phyloP scores from a whole-genome alignment of 768 basidiomycete genomes.

The Filobasidium floriforme region DNA sequence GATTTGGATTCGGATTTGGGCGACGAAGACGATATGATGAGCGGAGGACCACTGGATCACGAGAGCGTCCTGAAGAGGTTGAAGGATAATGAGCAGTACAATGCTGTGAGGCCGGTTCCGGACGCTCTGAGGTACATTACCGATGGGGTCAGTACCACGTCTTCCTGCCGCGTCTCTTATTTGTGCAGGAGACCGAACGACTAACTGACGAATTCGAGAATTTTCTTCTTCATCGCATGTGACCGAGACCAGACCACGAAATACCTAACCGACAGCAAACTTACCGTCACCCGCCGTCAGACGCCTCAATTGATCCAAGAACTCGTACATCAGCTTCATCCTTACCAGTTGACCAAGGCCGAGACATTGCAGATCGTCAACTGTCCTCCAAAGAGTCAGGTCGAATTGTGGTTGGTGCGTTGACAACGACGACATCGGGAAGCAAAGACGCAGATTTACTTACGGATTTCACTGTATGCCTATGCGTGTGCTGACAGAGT shows the following conservation, averaged over 20 bases:
- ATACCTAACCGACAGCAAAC: neutral
- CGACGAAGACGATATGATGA: neutral
- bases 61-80: neutral
- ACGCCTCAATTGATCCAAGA: neutral
- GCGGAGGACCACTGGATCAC: neutral
- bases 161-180: too few species aligned
- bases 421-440: too few species aligned
- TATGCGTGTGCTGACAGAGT: neutral
- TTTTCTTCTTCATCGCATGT: too few species aligned
- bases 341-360: neutral
- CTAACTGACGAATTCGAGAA: too few species aligned
- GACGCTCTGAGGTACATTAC: neutral
- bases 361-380: constrained; percentile 5
- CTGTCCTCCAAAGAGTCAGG: neutral
- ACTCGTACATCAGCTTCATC: neutral
- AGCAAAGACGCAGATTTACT: too few species aligned
- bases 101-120: neutral
- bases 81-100: neutral
- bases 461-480: too few species aligned
- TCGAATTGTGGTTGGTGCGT: neutral
- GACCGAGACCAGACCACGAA: neutral
- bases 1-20: neutral
- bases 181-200: too few species aligned
- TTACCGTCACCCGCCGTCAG: neutral
- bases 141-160: neutral